Evolutionary conservation across 2,329 filamentous ascomycete species (phyloP), one percentile per base, ranked within the genome.

Genomic region (Aspergillus aculeatinus): DNA sequence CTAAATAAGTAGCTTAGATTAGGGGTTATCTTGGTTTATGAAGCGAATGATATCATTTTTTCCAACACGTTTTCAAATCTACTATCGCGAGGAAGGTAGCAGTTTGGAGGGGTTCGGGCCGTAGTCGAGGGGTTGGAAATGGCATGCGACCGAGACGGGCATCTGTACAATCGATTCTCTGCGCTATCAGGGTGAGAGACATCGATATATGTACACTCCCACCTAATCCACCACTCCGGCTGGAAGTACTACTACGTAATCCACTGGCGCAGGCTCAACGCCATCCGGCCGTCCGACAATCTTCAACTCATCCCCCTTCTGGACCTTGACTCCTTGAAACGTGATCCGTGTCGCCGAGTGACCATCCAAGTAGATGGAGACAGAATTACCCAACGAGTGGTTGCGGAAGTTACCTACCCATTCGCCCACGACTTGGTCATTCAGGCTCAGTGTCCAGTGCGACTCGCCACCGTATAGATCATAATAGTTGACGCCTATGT

Each of bases 401-500:
- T 85, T 78, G 68, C 89, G 85, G n/a, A 80, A 74, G 63, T 89
- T 79, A 0, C 86, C 86, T 25, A 76, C 72, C 87, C 87, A 90
- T 11, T 71, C 65, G 0, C 85, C 87, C 1, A 90, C 65, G 6
- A 79, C 68, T 12, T 72, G 67, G 31, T 83, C 79, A 61, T 85
- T 84, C 4, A 90, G 66, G 53, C 76, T 83, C 1, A 88, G 63
- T 60, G 82, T 75, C 70, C 82, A 90, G 2, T 77, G 75, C 2
- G 87, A 79, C 58, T 78, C 79, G 0, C 88, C 87, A n/a, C 80
- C 81, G 29, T 80, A 79, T 7, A 87, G 60, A 67, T 91, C 87
- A 64, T 82, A 90, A 68, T 90, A 90, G 61, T 88, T 88, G 7
- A 90, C 80, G 0, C 83, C 86, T 2, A 91, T 61, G 64, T 88